These are phyloP conservation scores for Vitis amurensis DNA, from an alignment of 164 flowering plant species.

Conservation along the genomic window DNA sequence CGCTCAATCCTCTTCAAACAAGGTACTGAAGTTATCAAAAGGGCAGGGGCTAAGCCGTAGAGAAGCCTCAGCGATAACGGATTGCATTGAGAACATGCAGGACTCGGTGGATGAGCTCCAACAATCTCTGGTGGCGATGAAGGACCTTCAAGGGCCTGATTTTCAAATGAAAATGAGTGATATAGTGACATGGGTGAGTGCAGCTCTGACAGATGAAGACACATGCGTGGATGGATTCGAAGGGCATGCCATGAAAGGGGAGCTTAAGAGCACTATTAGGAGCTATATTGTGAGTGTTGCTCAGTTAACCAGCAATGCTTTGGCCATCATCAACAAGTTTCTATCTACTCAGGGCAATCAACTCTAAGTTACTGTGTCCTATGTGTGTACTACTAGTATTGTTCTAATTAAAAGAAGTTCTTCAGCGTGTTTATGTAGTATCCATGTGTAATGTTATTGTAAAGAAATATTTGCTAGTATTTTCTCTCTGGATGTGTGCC, in stretches of 20 bases:
- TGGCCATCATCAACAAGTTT: slow-evolving; percentile 41
- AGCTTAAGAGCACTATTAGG: slow-evolving; percentile 30
- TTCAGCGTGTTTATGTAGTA: too few species aligned
- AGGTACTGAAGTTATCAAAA: slow-evolving; percentile 22
- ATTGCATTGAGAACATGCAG: slow-evolving; percentile 44
- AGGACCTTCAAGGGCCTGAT: slow-evolving; percentile 29
- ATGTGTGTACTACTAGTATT: too few species aligned
- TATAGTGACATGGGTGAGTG: slow-evolving; percentile 65
- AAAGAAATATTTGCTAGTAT: too few species aligned
- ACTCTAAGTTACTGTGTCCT: too few species aligned
- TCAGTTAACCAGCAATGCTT: slow-evolving; percentile 53
- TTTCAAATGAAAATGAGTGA: slow-evolving; percentile 38
- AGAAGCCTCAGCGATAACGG: slow-evolving; percentile 42
- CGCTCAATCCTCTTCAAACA: slow-evolving; percentile 24
- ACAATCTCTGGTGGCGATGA: slow-evolving; percentile 42
- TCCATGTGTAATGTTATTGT: too few species aligned
- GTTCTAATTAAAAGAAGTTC: too few species aligned
- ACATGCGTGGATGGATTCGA: slow-evolving; percentile 61
- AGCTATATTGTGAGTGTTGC: slow-evolving; percentile 26
- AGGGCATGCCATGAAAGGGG: slow-evolving; percentile 19
- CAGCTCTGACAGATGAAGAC: slow-evolving; percentile 58
- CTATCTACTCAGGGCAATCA: too few species aligned
- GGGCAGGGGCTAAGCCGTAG: slow-evolving; percentile 15
- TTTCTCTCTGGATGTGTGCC: too few species aligned
- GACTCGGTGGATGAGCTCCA: slow-evolving; percentile 55